phyloP scores from a whole-genome alignment of 2,329 filamentous ascomycete species.

The Cladosporium phlei region DNA sequence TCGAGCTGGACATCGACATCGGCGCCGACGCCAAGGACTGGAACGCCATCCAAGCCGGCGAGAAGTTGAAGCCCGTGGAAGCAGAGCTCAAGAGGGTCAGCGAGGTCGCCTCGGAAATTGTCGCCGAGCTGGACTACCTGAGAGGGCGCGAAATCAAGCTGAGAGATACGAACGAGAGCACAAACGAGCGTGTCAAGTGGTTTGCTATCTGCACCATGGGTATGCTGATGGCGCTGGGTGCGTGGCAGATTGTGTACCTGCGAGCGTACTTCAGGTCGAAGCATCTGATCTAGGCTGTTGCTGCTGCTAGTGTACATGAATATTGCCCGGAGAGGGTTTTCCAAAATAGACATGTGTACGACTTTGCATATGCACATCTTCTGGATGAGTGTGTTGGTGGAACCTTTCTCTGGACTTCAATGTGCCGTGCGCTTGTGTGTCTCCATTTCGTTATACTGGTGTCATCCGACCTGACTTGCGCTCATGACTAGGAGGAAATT shows the following conservation, averaged over 20 bases:
- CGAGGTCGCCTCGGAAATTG: constrained; percentile 83
- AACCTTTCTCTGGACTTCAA: too few species aligned
- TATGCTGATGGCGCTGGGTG: constrained; percentile 81
- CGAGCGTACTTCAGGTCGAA: constrained; percentile 88
- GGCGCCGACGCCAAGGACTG: constrained; percentile 97
- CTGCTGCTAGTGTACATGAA: too few species aligned
- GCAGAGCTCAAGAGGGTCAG: constrained; percentile 89
- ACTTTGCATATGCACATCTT: too few species aligned
- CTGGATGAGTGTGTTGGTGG: too few species aligned
- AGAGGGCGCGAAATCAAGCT: constrained; percentile 86
- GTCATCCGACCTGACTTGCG: too few species aligned
- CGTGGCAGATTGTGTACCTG: constrained; percentile 96
- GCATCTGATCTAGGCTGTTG: constrained; percentile 46
- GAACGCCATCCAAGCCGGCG: constrained; percentile 87
- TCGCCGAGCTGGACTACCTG: constrained; percentile 94
- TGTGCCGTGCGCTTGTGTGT: too few species aligned
- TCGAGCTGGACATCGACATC: constrained; percentile 94
- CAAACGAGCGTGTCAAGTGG: constrained; percentile 97
- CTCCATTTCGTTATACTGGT: too few species aligned
- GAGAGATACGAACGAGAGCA: constrained; percentile 98
- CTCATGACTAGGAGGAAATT: too few species aligned
- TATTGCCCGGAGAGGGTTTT: too few species aligned
- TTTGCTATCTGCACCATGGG: constrained; percentile 93
- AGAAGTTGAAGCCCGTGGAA: constrained; percentile 95
- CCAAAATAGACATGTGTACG: too few species aligned